Conservation (phyloP, 495 filamentous ascomycete species). For the Neurospora sp. region DNA sequence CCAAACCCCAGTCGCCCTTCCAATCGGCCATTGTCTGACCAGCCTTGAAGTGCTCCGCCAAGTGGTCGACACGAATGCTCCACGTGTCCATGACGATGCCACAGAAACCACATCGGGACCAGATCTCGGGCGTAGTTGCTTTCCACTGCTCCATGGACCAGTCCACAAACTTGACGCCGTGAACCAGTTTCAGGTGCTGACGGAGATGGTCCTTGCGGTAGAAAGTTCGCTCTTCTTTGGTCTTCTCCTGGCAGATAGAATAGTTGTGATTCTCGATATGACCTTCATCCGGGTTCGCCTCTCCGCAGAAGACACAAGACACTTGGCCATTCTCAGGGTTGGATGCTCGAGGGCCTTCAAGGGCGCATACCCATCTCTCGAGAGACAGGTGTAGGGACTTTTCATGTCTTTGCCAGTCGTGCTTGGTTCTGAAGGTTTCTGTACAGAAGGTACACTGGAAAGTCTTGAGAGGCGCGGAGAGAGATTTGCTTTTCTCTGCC, state of each 20-base stretch:
- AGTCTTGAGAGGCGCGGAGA: slow-evolving; percentile 35
- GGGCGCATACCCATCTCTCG: slow-evolving; percentile 72
- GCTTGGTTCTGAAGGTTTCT: slow-evolving; percentile 69
- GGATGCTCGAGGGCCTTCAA: slow-evolving; percentile 47
- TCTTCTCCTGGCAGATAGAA: slow-evolving; percentile 52
- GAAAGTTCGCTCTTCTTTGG: slow-evolving; percentile 58
- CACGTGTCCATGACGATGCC: slow-evolving; percentile 49
- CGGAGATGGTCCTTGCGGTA: slow-evolving; percentile 76
- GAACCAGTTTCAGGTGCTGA: slow-evolving; percentile 72
- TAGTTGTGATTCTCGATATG: slow-evolving; percentile 68
- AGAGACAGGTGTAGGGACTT: slow-evolving; percentile 68
- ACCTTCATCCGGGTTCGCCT: slow-evolving; percentile 42
- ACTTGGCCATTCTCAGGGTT: slow-evolving; percentile 36
- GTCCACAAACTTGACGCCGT: slow-evolving; percentile 51
- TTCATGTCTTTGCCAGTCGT: slow-evolving; percentile 80
- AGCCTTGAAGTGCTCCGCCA: slow-evolving; percentile 59
- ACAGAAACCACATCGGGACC: slow-evolving; percentile 66
- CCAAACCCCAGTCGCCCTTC: slow-evolving; percentile 66
- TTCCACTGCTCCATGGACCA: slow-evolving; percentile 63
- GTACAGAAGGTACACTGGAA: slow-evolving; percentile 84
- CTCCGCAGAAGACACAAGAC: slow-evolving; percentile 61
- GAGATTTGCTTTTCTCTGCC: slow-evolving; percentile 5
- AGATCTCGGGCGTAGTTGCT: slow-evolving; percentile 43
- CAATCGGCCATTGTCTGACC: slow-evolving; percentile 59
- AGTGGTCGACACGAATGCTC: slow-evolving; percentile 51